Conservation (phyloP, 2,329 filamentous ascomycete species). For the Knoxdaviesia proteae region DNA sequence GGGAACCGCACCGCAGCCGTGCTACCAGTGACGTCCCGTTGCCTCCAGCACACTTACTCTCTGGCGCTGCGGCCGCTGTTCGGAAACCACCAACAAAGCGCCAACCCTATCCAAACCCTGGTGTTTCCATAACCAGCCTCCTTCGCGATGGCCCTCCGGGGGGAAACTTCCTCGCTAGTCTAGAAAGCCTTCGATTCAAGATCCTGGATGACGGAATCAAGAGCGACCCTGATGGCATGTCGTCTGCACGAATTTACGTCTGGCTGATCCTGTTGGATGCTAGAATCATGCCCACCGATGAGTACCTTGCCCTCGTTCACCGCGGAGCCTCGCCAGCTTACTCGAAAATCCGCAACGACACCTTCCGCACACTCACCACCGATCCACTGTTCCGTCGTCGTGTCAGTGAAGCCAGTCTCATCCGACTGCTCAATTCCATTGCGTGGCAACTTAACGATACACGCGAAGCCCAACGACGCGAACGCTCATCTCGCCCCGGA, state of each 20-base stretch:
- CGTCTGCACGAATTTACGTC: slow-evolving; percentile 77
- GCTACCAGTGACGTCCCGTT: neutral
- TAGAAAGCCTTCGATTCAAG: slow-evolving; percentile 52
- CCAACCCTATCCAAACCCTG: too few species aligned
- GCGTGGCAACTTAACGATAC: slow-evolving; percentile 85
- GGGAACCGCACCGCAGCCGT: slow-evolving; percentile 1
- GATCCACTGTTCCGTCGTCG: slow-evolving; percentile 92
- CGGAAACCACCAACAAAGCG: too few species aligned
- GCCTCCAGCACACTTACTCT: neutral
- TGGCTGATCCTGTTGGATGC: slow-evolving; percentile 90
- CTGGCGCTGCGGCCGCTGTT: slow-evolving; percentile 1
- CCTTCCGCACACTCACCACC: slow-evolving; percentile 86
- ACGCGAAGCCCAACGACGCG: slow-evolving; percentile 25
- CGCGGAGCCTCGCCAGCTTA: slow-evolving; percentile 88
- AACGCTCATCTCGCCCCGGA: slow-evolving; percentile 14
- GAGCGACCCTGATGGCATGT: slow-evolving; percentile 68
- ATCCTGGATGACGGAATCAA: slow-evolving; percentile 59
- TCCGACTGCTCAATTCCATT: slow-evolving; percentile 81
- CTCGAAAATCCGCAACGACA: slow-evolving; percentile 95
- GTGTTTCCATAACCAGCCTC: slow-evolving; percentile 15
- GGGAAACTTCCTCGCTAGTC: slow-evolving; percentile 42
- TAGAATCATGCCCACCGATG: slow-evolving; percentile 63
- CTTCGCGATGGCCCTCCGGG: slow-evolving; percentile 62
- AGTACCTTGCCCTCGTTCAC: slow-evolving; percentile 77
- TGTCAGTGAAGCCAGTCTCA: slow-evolving; percentile 87